Conservation (phyloP, 208 protist genomes). For the Herpetomonas samuelpessoai region DNA sequence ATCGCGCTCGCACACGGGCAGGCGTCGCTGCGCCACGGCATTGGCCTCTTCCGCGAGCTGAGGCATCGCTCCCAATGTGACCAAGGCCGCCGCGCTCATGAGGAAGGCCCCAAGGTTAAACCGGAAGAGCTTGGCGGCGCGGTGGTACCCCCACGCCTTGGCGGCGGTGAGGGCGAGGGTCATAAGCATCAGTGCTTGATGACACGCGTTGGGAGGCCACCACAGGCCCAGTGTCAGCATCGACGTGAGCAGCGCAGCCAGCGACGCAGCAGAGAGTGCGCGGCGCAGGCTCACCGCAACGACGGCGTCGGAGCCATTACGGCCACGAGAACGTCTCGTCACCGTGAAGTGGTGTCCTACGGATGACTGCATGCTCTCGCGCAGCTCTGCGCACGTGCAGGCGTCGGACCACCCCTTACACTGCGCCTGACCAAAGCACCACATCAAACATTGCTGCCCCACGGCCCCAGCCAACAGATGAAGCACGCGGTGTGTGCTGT, state of each 20-base stretch:
- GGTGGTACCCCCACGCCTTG: neutral
- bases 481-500: neutral
- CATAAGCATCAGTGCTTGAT: neutral
- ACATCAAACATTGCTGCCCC: neutral
- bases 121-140: neutral
- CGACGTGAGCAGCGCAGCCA: neutral
- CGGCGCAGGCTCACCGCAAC: neutral
- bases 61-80: neutral
- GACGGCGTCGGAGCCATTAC: neutral
- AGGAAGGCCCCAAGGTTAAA: neutral
- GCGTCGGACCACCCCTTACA: neutral
- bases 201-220: neutral
- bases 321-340: too few relatives aligned
- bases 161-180: neutral
- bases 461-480: neutral
- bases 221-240: neutral
- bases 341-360: neutral
- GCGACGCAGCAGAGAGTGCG: neutral
- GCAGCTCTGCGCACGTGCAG: neutral
- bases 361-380: neutral
- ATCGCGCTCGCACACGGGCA: neutral
- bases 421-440: neutral
- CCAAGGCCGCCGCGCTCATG: neutral
- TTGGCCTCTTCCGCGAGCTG: neutral
- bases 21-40: neutral